Evolutionary conservation across 331 rosid species (phyloP).

Genomic region (Malus hybrid): DNA sequence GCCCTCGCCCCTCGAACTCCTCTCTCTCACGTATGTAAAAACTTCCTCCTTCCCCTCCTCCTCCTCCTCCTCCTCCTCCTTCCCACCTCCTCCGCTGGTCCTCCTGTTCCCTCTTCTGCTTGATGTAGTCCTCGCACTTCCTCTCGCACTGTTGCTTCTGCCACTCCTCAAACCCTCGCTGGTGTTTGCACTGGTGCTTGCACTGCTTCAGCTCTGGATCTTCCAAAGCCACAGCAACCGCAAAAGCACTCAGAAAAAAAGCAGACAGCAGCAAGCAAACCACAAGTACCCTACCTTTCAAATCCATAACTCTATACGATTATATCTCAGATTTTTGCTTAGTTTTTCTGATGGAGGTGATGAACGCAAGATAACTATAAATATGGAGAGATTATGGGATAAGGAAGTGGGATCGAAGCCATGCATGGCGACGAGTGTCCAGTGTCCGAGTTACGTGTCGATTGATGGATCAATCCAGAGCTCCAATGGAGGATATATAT

Average conservation of each 20-base stretch:
- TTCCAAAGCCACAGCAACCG: background rate
- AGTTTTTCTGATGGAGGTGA: background rate
- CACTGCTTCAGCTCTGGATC: conserved; percentile 44
- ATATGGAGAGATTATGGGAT: background rate
- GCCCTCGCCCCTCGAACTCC: background rate
- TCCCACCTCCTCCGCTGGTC: background rate
- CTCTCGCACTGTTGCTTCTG: conserved; percentile 22
- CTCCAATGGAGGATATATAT: background rate
- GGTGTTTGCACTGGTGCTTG: conserved; percentile 42
- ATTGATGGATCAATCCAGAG: background rate
- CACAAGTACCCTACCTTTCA: conserved; percentile 10
- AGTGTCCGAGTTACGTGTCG: conserved; percentile 46
- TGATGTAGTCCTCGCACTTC: conserved; percentile 29
- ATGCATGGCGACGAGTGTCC: conserved; percentile 60
- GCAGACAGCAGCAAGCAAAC: conserved; percentile 7
- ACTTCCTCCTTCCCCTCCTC: background rate
- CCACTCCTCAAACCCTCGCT: conserved; percentile 10
- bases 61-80: background rate
- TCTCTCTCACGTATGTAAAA: background rate
- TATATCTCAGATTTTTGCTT: background rate
- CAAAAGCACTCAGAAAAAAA: background rate
- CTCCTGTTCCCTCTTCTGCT: conserved; percentile 21
- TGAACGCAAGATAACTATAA: background rate
- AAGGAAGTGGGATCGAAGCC: background rate
- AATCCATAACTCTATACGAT: conserved; percentile 9